Evolutionary conservation across 1,139 yeast species (phyloP), one percentile per base, ranked within the genome.

Genomic region (Kodamaea arcana): DNA sequence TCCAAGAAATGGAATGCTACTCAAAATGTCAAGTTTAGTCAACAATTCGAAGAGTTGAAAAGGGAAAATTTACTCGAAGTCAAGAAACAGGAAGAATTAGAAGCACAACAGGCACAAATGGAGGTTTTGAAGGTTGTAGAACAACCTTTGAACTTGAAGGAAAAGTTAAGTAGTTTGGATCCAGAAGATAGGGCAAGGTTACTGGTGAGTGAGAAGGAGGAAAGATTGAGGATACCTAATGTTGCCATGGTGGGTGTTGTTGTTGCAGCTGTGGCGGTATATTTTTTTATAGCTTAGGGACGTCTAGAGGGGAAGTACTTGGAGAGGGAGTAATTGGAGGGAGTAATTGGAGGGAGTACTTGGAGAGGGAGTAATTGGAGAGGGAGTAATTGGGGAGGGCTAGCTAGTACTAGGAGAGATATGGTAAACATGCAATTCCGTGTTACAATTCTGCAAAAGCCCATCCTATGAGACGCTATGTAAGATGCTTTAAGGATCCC

Each of bases 41-140:
- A 65, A 40, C 77, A 81, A 31, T 90, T 87, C 54, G 84, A 92
- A 0, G 94, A 86, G 15, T 51, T 80, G 36, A 74, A 71, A n/a
- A 65, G 60, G 13, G 60, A 65, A 41, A 82, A 82, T 52, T 50
- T 51, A 39, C 23, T 27, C 11, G 66, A 59, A 23, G 46, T 66
- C 11, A 45, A 41, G 15, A 45, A 42, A 15, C 48, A 42, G 31
- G 44, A 37, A 32, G 48, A 37, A 37, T 37, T 30, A 26, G 39
- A 27, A 18, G 32, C 30, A 18, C 36, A 35, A 28, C 40, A 37
- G 30, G 15, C n/a, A 12, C 24, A 24, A 30, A 22, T 10, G 11
- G 23, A 14, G n/a, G 29, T 9, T 17, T 12, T 18, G 31, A 20
- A 12, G 5, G 4, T 16, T 11, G 15, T n/a, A 3, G 34, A 36